Evolutionary conservation across 2,329 filamentous ascomycete species (phyloP).

Genomic region (Cadophora sp.): DNA sequence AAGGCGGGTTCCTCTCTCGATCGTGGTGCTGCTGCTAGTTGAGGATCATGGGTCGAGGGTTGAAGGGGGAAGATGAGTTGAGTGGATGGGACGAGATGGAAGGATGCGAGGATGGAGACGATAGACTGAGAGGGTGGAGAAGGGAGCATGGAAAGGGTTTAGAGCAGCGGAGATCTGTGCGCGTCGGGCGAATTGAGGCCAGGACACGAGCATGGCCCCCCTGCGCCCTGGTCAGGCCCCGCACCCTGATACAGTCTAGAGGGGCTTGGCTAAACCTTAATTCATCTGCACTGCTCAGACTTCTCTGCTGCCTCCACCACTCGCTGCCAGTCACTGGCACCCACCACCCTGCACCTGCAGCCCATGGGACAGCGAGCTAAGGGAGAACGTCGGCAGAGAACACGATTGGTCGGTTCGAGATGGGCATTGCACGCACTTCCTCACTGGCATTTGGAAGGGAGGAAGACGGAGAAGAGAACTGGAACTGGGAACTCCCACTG

Average conservation of each 20-base stretch:
- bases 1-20: not conserved
- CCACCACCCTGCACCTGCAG: no score
- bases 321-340: no score
- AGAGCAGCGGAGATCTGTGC: no score
- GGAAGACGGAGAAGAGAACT: not conserved
- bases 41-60: constrained; percentile 4
- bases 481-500: not conserved
- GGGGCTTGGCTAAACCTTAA: not conserved
- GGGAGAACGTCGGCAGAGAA: not conserved
- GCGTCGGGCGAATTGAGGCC: no score
- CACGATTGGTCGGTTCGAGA: not conserved
- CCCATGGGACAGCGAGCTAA: not conserved
- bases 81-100: not conserved
- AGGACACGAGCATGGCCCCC: not conserved
- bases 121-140: not conserved
- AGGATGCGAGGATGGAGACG: not conserved
- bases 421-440: no score
- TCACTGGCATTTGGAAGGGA: not conserved
- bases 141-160: no score
- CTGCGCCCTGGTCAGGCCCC: not conserved
- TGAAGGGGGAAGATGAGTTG: no score
- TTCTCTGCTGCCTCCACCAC: no score
- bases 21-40: not conserved
- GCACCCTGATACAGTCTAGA: not conserved
- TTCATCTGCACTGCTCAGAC: not conserved